Conservation (phyloP, 2,329 filamentous ascomycete species). For the Pseudogymnoascus sp. region DNA sequence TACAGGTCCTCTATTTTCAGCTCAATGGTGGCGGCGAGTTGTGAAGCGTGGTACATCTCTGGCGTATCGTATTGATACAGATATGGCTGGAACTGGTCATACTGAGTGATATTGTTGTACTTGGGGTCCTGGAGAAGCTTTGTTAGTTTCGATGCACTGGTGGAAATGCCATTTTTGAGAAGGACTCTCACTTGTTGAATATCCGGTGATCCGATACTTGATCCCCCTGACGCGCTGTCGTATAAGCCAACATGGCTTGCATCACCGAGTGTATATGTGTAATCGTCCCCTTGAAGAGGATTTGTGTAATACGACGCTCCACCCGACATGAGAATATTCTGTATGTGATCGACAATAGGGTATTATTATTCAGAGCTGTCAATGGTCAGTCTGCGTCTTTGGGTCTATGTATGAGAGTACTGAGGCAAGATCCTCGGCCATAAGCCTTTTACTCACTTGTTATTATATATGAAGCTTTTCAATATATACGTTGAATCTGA, state of each 20-base stretch:
- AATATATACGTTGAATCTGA: background rate
- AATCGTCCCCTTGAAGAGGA: background rate
- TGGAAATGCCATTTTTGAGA: background rate
- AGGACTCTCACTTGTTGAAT: background rate
- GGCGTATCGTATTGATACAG: conserved; percentile 23
- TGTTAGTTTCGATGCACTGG: background rate
- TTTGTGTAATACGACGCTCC: background rate
- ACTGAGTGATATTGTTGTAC: background rate
- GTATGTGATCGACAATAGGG: background rate
- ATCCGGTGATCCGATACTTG: background rate
- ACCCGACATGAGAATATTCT: background rate
- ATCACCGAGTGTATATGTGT: background rate
- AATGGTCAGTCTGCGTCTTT: background rate
- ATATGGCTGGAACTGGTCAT: background rate
- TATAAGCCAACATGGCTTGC: background rate
- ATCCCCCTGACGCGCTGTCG: background rate
- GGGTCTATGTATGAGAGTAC: background rate
- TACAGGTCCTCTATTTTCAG: conserved; percentile 28
- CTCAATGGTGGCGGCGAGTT: conserved; percentile 20
- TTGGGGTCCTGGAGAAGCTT: background rate
- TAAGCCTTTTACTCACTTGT: background rate
- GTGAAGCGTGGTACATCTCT: conserved; percentile 17
- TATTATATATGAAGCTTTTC: background rate
- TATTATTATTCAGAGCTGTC: conserved; percentile 1
- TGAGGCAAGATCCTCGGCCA: background rate